A percentile compares a stretch with the other conserved stretches of the same genome.
Conservation (phyloP, 345 rosid species). For the Hibiscus tridactylites region DNA sequence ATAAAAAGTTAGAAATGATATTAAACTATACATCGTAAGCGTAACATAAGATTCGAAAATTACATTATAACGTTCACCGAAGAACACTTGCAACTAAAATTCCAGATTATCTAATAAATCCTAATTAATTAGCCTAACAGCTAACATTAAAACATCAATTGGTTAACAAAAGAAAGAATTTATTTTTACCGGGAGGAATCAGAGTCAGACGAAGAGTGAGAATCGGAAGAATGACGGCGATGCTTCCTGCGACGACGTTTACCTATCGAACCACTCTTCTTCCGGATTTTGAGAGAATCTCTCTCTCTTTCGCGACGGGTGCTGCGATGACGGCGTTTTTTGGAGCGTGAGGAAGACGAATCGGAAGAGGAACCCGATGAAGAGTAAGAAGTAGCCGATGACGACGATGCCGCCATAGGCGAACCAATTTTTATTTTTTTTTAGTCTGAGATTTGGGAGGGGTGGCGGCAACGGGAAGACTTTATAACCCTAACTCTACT, state of each 20-base stretch:
- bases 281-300: conserved; percentile 66
- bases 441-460: background rate
- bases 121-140: background rate
- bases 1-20: background rate
- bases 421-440: background rate
- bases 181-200: conserved; percentile 52
- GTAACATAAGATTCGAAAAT: background rate
- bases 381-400: conserved; percentile 29
- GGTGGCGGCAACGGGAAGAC: background rate
- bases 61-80: background rate
- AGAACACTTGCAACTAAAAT: background rate
- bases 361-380: conserved; percentile 43
- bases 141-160: background rate
- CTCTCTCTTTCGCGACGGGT: conserved; percentile 32
- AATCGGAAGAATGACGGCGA: conserved; percentile 37
- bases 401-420: conserved; percentile 65
- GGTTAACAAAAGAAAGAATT: background rate
- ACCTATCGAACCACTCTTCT: conserved; percentile 43
- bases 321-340: conserved; percentile 44
- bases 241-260: conserved; percentile 62
- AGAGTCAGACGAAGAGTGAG: conserved; percentile 36
- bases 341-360: conserved; percentile 37
- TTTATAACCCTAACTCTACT: background rate
- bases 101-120: background rate
- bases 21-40: background rate